Percentiles rank a stretch among this genome's conserved stretches.
These are phyloP conservation scores for Micractinium conductrix DNA, from an alignment of 139 green algal species.

Conservation along the genomic window DNA sequence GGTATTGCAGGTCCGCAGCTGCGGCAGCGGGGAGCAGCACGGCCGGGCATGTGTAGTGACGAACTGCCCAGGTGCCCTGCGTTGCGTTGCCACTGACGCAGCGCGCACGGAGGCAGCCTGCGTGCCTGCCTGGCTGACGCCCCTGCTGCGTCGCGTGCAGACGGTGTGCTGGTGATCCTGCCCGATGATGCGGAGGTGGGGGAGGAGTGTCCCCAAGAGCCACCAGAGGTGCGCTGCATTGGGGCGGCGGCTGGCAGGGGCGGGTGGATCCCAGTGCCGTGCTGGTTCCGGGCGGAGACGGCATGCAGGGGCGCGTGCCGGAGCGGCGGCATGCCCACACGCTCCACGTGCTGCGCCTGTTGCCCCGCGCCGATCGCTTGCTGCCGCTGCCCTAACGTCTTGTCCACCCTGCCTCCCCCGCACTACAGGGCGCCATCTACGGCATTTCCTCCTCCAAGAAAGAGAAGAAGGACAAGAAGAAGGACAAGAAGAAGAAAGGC, in stretches of 20 bases:
- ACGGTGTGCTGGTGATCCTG: conserved; percentile 70
- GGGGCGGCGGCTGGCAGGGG: background rate
- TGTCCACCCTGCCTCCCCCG: too few relatives aligned
- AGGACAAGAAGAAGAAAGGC: conserved; percentile 49
- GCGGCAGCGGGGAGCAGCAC: too few relatives aligned
- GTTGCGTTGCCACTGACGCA: too few relatives aligned
- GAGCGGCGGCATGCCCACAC: background rate
- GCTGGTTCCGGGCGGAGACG: background rate
- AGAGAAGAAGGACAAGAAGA: conserved; percentile 56
- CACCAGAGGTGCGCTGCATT: conserved; percentile 50
- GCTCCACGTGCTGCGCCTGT: background rate
- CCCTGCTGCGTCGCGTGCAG: conserved; percentile 19
- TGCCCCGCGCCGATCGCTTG: too few relatives aligned
- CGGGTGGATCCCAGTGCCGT: background rate
- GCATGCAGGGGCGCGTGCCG: background rate
- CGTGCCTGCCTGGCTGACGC: too few relatives aligned
- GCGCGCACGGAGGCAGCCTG: too few relatives aligned
- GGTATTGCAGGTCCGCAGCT: too few relatives aligned
- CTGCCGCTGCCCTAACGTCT: too few relatives aligned
- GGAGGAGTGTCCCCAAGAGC: conserved; percentile 47
- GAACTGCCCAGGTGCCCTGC: too few relatives aligned
- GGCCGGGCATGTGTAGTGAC: too few relatives aligned
- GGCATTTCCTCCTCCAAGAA: conserved; percentile 29
- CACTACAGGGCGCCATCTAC: conserved; percentile 20
- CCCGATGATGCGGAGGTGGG: conserved; percentile 59